A percentile compares a stretch with the other conserved stretches of the same genome.
Evolutionary conservation across 768 basidiomycete genomes (phyloP).

Genomic region (Boletus subparvulus): DNA sequence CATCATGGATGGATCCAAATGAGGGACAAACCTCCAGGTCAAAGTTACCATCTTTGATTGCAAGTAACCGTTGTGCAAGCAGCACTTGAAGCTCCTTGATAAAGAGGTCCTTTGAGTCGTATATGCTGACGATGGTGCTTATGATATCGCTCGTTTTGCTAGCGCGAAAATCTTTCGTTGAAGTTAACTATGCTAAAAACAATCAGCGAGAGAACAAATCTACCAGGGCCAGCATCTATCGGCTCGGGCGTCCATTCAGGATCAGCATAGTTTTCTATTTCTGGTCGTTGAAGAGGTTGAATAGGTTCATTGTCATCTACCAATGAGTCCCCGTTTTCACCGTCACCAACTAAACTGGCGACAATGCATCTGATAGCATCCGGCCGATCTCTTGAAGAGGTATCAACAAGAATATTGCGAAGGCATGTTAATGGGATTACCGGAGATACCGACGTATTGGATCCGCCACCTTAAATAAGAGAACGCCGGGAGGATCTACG

Average conservation of each 20-base stretch:
- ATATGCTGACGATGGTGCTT: conserved; percentile 95
- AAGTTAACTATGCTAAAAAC: not conserved
- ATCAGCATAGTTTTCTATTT: conserved; percentile 86
- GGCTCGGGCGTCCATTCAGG: conserved; percentile 96
- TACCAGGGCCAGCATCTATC: conserved; percentile 93
- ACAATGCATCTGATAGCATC: conserved; percentile 96
- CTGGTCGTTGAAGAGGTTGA: conserved; percentile 68
- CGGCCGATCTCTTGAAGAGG: conserved; percentile 61
- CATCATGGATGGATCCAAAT: not conserved
- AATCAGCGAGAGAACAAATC: conserved; percentile 12
- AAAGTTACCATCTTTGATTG: conserved; percentile 74
- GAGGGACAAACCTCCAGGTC: conserved; percentile 55
- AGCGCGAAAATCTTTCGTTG: conserved; percentile 74
- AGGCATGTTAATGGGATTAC: conserved; percentile 37
- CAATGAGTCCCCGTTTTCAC: conserved; percentile 75
- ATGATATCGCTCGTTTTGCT: conserved; percentile 93
- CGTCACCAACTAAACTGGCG: conserved; percentile 83
- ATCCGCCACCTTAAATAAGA: conserved; percentile 91
- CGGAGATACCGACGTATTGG: conserved; percentile 88
- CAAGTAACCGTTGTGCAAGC: conserved; percentile 82
- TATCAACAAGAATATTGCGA: not conserved
- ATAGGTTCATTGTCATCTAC: conserved; percentile 84
- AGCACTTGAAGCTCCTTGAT: conserved; percentile 93
- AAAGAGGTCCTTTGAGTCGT: conserved; percentile 95
- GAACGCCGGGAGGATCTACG: conserved; percentile 88